A percentile compares a stretch with the other conserved stretches of the same genome.
Conservation (phyloP, 257 asterid genomes). For the Nicotiana noctiflora region DNA sequence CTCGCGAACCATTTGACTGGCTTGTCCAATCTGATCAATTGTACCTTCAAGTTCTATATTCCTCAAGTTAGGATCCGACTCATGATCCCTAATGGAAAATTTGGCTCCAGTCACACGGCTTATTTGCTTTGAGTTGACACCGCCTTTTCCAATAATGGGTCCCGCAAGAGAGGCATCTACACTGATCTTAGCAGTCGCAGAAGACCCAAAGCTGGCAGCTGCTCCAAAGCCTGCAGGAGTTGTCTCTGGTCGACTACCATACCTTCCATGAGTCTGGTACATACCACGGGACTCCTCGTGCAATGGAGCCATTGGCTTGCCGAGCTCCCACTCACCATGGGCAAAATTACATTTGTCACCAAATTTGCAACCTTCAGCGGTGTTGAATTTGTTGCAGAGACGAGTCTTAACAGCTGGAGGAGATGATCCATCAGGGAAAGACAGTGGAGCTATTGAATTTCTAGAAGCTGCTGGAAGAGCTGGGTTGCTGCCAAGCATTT, state of each 20-base stretch:
- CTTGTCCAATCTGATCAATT: constrained; percentile 68
- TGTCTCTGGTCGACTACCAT: constrained; percentile 41
- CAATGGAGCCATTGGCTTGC: constrained; percentile 36
- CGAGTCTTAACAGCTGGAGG: constrained; percentile 60
- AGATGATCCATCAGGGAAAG: constrained; percentile 50
- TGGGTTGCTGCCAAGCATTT: constrained; percentile 72
- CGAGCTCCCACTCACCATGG: constrained; percentile 76
- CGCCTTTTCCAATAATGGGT: constrained; percentile 66
- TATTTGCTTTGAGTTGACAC: constrained; percentile 69
- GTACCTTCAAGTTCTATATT: constrained; percentile 78
- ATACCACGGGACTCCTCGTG: constrained; percentile 50
- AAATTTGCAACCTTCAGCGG: constrained; percentile 76
- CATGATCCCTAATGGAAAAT: constrained; percentile 63
- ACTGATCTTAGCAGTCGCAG: constrained; percentile 76
- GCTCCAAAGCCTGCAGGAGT: constrained; percentile 31
- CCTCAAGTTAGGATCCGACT: constrained; percentile 49
- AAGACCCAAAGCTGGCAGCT: constrained; percentile 56
- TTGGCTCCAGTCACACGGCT: constrained; percentile 67
- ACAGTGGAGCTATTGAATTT: constrained; percentile 36
- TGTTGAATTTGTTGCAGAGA: constrained; percentile 50
- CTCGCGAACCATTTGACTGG: constrained; percentile 80
- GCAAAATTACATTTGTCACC: constrained; percentile 76
- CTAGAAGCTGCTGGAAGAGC: constrained; percentile 47
- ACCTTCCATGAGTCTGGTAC: constrained; percentile 40
- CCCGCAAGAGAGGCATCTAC: constrained; percentile 74